A percentile compares a stretch with the other conserved stretches of the same genome.
Conservation (phyloP, 139 green algal species). For the Chlorella sp. region DNA sequence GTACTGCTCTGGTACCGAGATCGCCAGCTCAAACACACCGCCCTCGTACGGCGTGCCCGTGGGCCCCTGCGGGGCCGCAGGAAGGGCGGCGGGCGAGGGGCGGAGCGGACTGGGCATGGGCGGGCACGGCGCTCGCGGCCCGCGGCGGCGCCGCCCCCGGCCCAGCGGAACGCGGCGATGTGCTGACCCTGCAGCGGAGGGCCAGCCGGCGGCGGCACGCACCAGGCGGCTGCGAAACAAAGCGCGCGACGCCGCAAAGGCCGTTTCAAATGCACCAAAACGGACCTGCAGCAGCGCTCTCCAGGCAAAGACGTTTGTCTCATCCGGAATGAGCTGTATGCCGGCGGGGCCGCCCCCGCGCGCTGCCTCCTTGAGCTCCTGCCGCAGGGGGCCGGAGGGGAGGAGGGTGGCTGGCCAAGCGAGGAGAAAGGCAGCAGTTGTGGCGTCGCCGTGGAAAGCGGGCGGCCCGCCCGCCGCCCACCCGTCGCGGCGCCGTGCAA, state of each 20-base stretch:
- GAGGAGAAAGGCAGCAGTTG: neutral
- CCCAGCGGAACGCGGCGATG: neutral
- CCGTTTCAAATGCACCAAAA: neutral
- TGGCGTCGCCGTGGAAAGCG: neutral
- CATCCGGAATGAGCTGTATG: conserved; percentile 74
- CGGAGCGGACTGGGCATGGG: neutral
- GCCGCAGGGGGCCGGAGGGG: neutral
- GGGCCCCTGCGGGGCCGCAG: conserved; percentile 86
- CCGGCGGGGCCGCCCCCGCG: conserved; percentile 46
- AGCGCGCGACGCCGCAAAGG: neutral
- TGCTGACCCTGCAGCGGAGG: too few relatives aligned
- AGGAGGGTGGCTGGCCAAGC: too few relatives aligned
- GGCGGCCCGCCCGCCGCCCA: neutral
- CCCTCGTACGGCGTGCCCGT: conserved; percentile 87
- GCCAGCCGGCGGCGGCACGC: too few relatives aligned
- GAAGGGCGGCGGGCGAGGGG: too few relatives aligned
- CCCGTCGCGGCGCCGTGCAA: neutral
- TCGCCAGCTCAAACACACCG: conserved; percentile 78
- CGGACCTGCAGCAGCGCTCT: conserved; percentile 63
- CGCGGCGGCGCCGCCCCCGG: neutral
- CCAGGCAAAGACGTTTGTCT: conserved; percentile 77
- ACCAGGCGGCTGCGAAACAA: neutral
- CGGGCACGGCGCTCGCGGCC: neutral
- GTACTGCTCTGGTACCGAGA: conserved; percentile 91
- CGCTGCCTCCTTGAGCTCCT: conserved; percentile 76